These are phyloP conservation scores for Paulownia fortunei DNA, from an alignment of 257 asterid genomes.

Conservation along the genomic window DNA sequence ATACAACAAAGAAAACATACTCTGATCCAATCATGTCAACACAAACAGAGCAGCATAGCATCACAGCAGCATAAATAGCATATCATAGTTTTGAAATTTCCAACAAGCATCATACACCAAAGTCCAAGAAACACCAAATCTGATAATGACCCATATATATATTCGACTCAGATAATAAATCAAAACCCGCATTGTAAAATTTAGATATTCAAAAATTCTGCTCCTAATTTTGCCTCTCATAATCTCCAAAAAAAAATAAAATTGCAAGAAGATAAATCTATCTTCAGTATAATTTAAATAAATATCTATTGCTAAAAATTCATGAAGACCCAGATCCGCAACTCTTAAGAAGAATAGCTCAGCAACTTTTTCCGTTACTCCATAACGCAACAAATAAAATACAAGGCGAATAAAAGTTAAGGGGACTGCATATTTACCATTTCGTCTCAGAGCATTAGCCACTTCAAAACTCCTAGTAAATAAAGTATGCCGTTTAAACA, in stretches of 20 bases:
- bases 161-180: slow-evolving; percentile 2
- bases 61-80: neutral
- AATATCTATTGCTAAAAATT: neutral
- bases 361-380: slow-evolving; percentile 10
- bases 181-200: slow-evolving; percentile 16
- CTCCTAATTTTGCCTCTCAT: neutral
- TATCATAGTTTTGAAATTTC: neutral
- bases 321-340: slow-evolving; percentile 29
- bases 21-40: neutral
- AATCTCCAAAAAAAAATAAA: neutral
- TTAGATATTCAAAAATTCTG: neutral
- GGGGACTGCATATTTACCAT: slow-evolving; percentile 33
- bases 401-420: slow-evolving; percentile 1
- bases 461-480: neutral
- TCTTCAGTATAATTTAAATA: neutral
- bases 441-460: slow-evolving; percentile 27
- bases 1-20: neutral
- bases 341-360: neutral
- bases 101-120: neutral
- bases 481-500: neutral
- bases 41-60: neutral
- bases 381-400: neutral
- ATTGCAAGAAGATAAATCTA: neutral
- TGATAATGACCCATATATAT: neutral
- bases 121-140: neutral